Conservation (phyloP, 768 basidiomycete genomes). For the Goffeauzyma gilvescens region DNA sequence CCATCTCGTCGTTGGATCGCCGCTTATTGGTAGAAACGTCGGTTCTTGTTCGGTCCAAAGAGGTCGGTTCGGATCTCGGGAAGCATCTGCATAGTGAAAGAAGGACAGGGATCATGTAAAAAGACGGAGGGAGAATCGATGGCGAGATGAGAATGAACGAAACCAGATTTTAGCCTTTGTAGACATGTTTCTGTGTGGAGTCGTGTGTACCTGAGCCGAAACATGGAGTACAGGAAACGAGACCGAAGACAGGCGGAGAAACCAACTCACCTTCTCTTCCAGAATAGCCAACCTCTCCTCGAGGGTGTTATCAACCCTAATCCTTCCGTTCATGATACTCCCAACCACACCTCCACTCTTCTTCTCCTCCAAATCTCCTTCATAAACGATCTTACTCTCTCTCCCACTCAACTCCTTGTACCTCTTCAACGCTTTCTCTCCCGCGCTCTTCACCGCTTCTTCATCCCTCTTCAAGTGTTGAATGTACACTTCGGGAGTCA, state of each 20-base stretch:
- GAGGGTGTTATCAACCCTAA: slow-evolving; percentile 82
- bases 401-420: slow-evolving; percentile 67
- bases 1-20: too few relatives aligned
- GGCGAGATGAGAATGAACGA: too few relatives aligned
- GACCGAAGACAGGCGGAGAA: not conserved
- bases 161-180: too few relatives aligned
- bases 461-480: slow-evolving; percentile 51
- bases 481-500: slow-evolving; percentile 55
- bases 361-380: slow-evolving; percentile 51
- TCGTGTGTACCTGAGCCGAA: too few relatives aligned
- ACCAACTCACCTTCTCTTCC: slow-evolving; percentile 56
- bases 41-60: slow-evolving; percentile 76
- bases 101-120: not conserved
- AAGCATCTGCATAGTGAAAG: slow-evolving; percentile 52
- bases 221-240: not conserved
- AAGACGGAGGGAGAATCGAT: too few relatives aligned
- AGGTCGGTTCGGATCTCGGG: slow-evolving; percentile 79
- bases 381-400: slow-evolving; percentile 42
- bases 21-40: slow-evolving; percentile 90
- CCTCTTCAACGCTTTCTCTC: slow-evolving; percentile 42
- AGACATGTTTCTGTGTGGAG: too few relatives aligned
- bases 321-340: slow-evolving; percentile 49
- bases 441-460: slow-evolving; percentile 44
- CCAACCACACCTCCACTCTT: slow-evolving; percentile 77
- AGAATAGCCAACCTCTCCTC: slow-evolving; percentile 75